These are phyloP conservation scores for Penicillium ucsense DNA, from an alignment of 495 filamentous ascomycete genomes.

Conservation along the genomic window DNA sequence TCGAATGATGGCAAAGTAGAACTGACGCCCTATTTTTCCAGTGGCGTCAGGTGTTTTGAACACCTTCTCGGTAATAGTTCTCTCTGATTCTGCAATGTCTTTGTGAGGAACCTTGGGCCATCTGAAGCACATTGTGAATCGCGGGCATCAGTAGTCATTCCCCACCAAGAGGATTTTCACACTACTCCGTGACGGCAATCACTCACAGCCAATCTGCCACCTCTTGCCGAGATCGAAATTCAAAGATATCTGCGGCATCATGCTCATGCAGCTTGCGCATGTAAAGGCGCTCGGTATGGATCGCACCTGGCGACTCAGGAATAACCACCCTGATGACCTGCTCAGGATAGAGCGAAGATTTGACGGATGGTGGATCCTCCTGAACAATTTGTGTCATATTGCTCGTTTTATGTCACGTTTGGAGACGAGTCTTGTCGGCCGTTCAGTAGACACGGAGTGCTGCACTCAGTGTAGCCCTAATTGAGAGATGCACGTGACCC, in stretches of 20 bases:
- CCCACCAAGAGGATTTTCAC: too few relatives aligned
- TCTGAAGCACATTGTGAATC: conserved; percentile 1
- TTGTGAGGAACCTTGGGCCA: conserved; percentile 13
- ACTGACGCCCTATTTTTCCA: conserved; percentile 12
- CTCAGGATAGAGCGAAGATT: conserved; percentile 7
- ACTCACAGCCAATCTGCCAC: conserved; percentile 22
- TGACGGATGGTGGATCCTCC: background rate
- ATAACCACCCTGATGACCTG: conserved; percentile 11
- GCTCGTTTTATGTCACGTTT: background rate
- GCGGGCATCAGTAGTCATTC: too few relatives aligned
- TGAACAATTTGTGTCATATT: background rate
- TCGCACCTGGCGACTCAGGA: conserved; percentile 2
- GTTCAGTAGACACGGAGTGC: too few relatives aligned
- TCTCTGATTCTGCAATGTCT: conserved; percentile 12
- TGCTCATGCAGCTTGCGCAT: conserved; percentile 8
- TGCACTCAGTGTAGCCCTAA: too few relatives aligned
- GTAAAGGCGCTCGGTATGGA: conserved; percentile 13
- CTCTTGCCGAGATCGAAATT: conserved; percentile 13
- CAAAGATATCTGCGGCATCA: conserved; percentile 15
- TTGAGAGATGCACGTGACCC: too few relatives aligned
- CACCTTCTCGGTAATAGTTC: conserved; percentile 7
- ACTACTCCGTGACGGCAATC: too few relatives aligned
- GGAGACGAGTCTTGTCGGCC: too few relatives aligned
- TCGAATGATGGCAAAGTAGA: conserved; percentile 12
- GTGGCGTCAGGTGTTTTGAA: conserved; percentile 19